Evolutionary conservation across 441 rosid genomes (phyloP).

Genomic region (Croton setiger): DNA sequence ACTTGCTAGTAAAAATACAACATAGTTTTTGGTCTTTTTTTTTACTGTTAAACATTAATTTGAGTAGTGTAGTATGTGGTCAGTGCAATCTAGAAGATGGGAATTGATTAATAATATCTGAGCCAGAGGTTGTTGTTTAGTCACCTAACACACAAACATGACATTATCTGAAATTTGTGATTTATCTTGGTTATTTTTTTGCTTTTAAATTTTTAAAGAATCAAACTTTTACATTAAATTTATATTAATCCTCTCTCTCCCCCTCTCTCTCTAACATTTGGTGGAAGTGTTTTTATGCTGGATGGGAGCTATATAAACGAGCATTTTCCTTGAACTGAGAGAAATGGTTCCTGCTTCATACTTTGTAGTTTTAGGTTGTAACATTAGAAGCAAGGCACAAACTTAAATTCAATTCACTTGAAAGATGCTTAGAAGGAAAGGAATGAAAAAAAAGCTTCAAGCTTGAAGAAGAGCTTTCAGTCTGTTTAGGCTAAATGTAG

Average conservation of each 20-base stretch:
- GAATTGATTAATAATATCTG: background rate
- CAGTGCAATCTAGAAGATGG: background rate
- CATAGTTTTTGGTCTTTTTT: background rate
- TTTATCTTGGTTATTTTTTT: background rate
- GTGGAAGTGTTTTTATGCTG: background rate
- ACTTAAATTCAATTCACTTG: background rate
- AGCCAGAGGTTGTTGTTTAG: constrained; percentile 11
- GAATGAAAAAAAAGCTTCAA: background rate
- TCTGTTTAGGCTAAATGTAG: constrained; percentile 9
- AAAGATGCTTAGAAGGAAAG: background rate
- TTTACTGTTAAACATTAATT: background rate
- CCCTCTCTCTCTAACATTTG: background rate
- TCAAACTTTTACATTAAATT: background rate
- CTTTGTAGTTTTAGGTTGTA: background rate
- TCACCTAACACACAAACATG: constrained; percentile 11
- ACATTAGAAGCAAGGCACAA: background rate
- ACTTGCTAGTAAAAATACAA: background rate
- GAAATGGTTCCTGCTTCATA: background rate
- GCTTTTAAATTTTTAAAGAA: background rate
- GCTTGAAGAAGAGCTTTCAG: background rate
- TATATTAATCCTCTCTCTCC: background rate
- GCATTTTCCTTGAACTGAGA: constrained; percentile 12
- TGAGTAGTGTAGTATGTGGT: background rate
- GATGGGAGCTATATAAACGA: background rate
- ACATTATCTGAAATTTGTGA: constrained; percentile 6